A percentile compares a stretch with the other conserved stretches of the same genome.
Evolutionary conservation across 2,329 filamentous ascomycete genomes (phyloP).

Genomic region (Tetracladium maxilliforme): DNA sequence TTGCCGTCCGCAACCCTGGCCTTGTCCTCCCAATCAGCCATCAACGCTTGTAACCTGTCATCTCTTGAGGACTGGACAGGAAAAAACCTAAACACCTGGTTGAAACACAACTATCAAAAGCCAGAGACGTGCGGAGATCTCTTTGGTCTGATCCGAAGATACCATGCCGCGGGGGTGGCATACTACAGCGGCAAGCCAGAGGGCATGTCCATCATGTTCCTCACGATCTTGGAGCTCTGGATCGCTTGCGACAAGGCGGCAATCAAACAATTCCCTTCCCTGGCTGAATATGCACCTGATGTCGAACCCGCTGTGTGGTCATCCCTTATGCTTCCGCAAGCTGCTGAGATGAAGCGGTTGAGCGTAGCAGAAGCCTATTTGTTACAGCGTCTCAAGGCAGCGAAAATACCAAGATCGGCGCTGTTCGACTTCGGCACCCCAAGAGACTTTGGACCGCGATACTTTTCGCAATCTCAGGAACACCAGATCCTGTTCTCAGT

Average conservation of each 20-base stretch:
- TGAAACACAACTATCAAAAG: slow-evolving; percentile 10
- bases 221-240: slow-evolving; percentile 44
- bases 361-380: slow-evolving; percentile 31
- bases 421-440: slow-evolving; percentile 16
- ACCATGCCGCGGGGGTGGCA: slow-evolving; percentile 12
- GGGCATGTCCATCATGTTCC: slow-evolving; percentile 34
- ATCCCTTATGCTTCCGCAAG: slow-evolving; percentile 26
- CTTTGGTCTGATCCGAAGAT: slow-evolving; percentile 14
- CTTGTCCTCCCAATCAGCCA: not conserved
- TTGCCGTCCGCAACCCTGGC: no score
- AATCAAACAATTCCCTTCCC: slow-evolving; percentile 17
- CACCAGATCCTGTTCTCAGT: no score
- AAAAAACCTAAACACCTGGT: slow-evolving; percentile 21
- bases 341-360: slow-evolving; percentile 28
- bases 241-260: slow-evolving; percentile 35
- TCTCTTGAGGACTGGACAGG: slow-evolving; percentile 33
- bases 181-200: slow-evolving; percentile 26
- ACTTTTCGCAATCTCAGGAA: slow-evolving; percentile 24
- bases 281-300: slow-evolving; percentile 29
- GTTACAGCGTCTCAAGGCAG: slow-evolving; percentile 10
- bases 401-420: slow-evolving; percentile 4
- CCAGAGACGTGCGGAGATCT: slow-evolving; percentile 14
- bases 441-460: slow-evolving; percentile 28
- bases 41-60: not conserved
- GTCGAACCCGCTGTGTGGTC: slow-evolving; percentile 23